Conservation (phyloP, 768 basidiomycete genomes). For the Naganishia friedmannii region DNA sequence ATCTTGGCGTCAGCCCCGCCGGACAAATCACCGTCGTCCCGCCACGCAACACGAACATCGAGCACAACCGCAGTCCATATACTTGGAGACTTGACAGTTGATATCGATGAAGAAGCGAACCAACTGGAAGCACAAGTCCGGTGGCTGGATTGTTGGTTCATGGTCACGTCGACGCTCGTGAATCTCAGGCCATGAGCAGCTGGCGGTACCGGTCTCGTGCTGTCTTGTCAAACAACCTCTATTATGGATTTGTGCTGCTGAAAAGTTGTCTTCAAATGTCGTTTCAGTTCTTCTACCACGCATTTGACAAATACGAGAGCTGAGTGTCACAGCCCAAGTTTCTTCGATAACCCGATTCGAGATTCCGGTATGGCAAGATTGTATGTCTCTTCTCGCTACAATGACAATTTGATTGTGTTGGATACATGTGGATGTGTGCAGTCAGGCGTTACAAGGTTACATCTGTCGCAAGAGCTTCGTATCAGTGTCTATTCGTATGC, state of each 20-base stretch:
- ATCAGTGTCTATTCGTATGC: not conserved
- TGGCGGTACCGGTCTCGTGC: too few species aligned
- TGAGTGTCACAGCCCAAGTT: too few species aligned
- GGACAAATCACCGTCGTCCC: not conserved
- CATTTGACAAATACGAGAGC: too few species aligned
- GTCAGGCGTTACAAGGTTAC: not conserved
- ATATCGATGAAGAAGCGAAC: not conserved
- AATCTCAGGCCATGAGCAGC: not conserved
- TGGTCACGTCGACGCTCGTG: conserved; percentile 13
- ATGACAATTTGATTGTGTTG: not conserved
- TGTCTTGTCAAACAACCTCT: too few species aligned
- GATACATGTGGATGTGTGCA: not conserved
- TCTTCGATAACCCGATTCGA: too few species aligned
- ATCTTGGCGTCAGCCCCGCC: not conserved
- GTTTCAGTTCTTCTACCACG: too few species aligned
- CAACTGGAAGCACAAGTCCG: not conserved
- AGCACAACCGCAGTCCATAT: not conserved
- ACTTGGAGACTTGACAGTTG: not conserved
- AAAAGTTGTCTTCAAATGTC: too few species aligned
- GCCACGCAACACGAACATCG: not conserved
- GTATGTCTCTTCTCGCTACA: not conserved
- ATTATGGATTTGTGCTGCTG: too few species aligned
- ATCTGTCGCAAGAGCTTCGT: not conserved
- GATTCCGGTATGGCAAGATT: too few species aligned
- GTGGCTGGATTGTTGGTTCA: conserved; percentile 22